phyloP scores from a whole-genome alignment of 2,329 filamentous ascomycete species.

The Diaporthe aspalathi region DNA sequence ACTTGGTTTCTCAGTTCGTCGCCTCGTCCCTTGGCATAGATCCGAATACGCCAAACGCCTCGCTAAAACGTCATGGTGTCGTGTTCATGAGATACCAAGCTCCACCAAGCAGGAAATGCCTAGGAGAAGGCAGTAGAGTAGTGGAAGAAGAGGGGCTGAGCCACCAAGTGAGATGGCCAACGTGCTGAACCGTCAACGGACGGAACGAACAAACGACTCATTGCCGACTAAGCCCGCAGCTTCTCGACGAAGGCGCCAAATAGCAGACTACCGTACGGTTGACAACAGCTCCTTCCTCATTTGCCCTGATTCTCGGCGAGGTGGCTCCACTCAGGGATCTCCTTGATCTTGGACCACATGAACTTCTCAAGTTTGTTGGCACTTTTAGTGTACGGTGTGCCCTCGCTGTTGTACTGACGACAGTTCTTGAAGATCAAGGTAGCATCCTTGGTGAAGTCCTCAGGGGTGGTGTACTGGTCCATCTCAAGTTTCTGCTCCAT shows the following conservation, averaged over 20 bases:
- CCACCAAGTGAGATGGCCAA: neutral
- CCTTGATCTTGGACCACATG: constrained; percentile 94
- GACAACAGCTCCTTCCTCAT: constrained; percentile 2
- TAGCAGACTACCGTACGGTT: neutral
- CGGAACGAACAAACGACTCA: neutral
- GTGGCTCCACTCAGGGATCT: constrained; percentile 91
- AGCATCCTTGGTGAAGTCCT: constrained; percentile 92
- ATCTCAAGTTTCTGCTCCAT: constrained; percentile 97
- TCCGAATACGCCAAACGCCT: constrained; percentile 19
- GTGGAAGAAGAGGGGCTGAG: neutral
- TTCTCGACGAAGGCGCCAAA: neutral
- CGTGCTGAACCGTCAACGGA: neutral
- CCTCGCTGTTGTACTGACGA: constrained; percentile 95
- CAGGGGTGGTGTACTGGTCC: constrained; percentile 89
- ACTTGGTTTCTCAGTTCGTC: neutral
- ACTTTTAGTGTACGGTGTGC: constrained; percentile 92
- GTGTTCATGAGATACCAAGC: neutral
- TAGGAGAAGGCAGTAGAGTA: neutral
- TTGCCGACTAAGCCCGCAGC: neutral
- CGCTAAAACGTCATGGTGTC: constrained; percentile 22
- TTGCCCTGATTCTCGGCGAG: constrained; percentile 52
- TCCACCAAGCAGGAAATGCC: neutral
- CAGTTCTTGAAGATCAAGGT: constrained; percentile 95
- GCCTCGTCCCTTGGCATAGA: neutral
- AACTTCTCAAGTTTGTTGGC: constrained; percentile 93